Evolutionary conservation across 2,329 filamentous ascomycete species (phyloP), one percentile per base, ranked within the genome.

Genomic region (Ascochyta clinopodiicola): DNA sequence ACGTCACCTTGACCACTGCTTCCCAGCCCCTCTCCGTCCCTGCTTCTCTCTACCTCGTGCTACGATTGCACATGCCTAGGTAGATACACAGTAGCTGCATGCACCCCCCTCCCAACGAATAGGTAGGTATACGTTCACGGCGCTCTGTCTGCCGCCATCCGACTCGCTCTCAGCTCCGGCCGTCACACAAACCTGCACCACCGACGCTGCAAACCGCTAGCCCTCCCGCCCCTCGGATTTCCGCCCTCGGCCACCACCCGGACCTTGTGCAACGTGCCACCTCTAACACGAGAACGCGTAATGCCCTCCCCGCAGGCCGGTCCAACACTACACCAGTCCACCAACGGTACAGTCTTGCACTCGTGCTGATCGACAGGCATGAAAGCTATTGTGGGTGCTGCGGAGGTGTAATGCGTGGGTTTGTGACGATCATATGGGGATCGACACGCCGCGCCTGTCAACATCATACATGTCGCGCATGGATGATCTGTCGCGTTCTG

Each of bases 211-310:
- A 3, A 29, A 29, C 53, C 22, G 44, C 51, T 64, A 64, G 60
- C 59, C 49, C 56, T 64, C 60, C 63, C 63, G 60, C 60, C 59
- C 57, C 59, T 64, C 62, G 53, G 47, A 50, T 54, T 57, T 32
- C 38, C 38, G 19, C 29, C 44, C 39, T 27, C 45, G 35, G 48
- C 19, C 43, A 22, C 34, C 43, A 31, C 44, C 44, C 35, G 10
- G 44, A 48, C 48, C 44, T 39, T 44, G 25, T 53, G 50, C 49
- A 60, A 50, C 46, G 38, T 51, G 43, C 32, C 48, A 34, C 31
- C 51, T 47, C 38, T 56, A 47, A 37, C 43, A 53, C 31, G 13
- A 6, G 43, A 42, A 52, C 50, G 50, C 50, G 50, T 52, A 52
- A 52, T 45, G 36, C 55, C 52, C 54, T 48, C 51, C 32, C 32